These are phyloP conservation scores for Rhizomucor pusillus DNA, from an alignment of 371 early-diverging fungal genomes.

Conservation along the genomic window DNA sequence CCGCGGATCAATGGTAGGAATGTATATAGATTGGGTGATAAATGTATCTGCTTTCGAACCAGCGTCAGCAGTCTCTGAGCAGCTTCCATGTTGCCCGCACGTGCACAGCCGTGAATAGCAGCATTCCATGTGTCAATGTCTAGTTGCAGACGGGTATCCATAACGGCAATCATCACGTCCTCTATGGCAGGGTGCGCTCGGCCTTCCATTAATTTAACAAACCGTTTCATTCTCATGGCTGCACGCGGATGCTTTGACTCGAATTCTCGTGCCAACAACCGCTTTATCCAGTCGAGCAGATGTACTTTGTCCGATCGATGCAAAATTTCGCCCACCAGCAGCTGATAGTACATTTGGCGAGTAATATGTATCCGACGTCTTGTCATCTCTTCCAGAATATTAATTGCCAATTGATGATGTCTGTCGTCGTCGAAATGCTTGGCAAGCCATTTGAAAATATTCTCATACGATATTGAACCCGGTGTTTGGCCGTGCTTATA, in stretches of 20 bases:
- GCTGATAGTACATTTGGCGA: slow-evolving; percentile 9
- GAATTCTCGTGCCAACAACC: slow-evolving; percentile 7
- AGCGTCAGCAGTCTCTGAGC: slow-evolving; percentile 10
- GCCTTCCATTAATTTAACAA: slow-evolving; percentile 9
- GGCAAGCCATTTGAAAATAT: slow-evolving; percentile 11
- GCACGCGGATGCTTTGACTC: slow-evolving; percentile 3
- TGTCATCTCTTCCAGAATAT: slow-evolving; percentile 13
- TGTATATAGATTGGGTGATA: neutral
- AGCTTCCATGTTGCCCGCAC: slow-evolving; percentile 8
- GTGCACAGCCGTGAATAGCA: slow-evolving; percentile 4
- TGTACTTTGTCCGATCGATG: slow-evolving; percentile 2
- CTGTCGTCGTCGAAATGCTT: slow-evolving; percentile 7
- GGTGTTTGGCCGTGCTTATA: slow-evolving; percentile 11
- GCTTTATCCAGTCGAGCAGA: slow-evolving; percentile 7
- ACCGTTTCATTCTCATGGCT: slow-evolving; percentile 1
- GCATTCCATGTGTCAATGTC: slow-evolving; percentile 13
- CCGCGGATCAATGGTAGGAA: slow-evolving; percentile 12
- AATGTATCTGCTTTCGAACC: slow-evolving; percentile 1
- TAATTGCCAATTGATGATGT: slow-evolving; percentile 4
- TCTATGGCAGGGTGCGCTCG: slow-evolving; percentile 9
- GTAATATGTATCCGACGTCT: slow-evolving; percentile 8
- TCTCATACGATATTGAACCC: slow-evolving; percentile 4
- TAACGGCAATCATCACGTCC: slow-evolving; percentile 1
- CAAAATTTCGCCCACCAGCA: slow-evolving; percentile 9
- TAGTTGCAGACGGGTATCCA: neutral